Conservation (phyloP, 2,329 filamentous ascomycete species). For the Aotearoamyces nothofagi region DNA sequence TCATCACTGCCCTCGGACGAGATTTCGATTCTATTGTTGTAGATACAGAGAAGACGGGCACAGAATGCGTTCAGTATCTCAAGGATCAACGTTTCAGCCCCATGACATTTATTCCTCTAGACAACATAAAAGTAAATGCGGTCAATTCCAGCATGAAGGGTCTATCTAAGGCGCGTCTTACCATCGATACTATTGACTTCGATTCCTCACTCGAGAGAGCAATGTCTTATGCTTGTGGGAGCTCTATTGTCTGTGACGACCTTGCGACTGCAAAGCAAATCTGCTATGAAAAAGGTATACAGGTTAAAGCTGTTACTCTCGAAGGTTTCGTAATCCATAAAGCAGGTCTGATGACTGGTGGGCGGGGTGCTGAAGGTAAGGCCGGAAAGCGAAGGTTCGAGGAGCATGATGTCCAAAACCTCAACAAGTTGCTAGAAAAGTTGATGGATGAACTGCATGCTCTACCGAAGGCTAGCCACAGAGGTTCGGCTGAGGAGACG, state of each 20-base stretch:
- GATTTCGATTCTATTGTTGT: conserved; percentile 93
- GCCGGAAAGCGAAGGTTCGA: conserved; percentile 72
- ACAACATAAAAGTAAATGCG: conserved; percentile 91
- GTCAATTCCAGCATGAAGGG: conserved; percentile 85
- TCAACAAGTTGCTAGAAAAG: conserved; percentile 63
- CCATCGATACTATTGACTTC: conserved; percentile 93
- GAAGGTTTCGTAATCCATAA: conserved; percentile 97
- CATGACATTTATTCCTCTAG: conserved; percentile 88
- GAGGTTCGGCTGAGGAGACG: conserved; percentile 62
- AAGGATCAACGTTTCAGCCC: conserved; percentile 78
- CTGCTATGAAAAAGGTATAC: conserved; percentile 67
- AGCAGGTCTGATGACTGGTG: conserved; percentile 91
- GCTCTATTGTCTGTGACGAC: conserved; percentile 85
- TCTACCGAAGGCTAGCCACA: conserved; percentile 64
- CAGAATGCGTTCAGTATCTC: conserved; percentile 87
- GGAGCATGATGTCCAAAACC: conserved; percentile 73
- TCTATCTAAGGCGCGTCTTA: conserved; percentile 70
- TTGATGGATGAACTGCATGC: conserved; percentile 63
- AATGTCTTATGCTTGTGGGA: conserved; percentile 89
- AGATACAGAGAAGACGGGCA: conserved; percentile 85
- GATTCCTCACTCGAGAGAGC: conserved; percentile 78
- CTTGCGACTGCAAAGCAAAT: conserved; percentile 77
- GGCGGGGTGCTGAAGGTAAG: conserved; percentile 62
- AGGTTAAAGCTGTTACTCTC: conserved; percentile 86
- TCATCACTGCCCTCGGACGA: conserved; percentile 79